Evolutionary conservation across 179 eudicot species (phyloP).

Genomic region (Actinidia chinensis): DNA sequence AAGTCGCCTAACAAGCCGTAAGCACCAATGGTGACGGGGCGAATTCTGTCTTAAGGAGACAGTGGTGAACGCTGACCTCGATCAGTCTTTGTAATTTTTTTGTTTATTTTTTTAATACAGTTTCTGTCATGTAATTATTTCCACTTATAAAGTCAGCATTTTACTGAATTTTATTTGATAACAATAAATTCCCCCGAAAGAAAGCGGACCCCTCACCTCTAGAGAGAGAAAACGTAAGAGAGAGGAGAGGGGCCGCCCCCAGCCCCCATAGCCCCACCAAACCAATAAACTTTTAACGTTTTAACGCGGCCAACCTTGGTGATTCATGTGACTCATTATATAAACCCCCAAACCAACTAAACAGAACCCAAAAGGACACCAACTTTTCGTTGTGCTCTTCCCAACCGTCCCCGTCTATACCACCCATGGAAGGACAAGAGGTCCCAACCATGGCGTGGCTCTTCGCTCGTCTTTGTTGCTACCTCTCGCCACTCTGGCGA

Average conservation of each 20-base stretch:
- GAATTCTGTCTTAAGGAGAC: too few species aligned
- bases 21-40: too few species aligned
- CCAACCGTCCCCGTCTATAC: neutral
- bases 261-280: slow-evolving; percentile 4
- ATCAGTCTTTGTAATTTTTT: too few species aligned
- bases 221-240: too few species aligned
- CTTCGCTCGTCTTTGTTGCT: slow-evolving; percentile 63
- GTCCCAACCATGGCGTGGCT: slow-evolving; percentile 62
- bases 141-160: too few species aligned
- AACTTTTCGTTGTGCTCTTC: slow-evolving; percentile 4
- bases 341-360: neutral
- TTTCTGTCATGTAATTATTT: too few species aligned
- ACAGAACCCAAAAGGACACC: neutral
- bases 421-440: slow-evolving; percentile 63
- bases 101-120: too few species aligned
- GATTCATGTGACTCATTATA: slow-evolving; percentile 4
- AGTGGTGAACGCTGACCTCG: too few species aligned
- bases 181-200: too few species aligned
- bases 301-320: slow-evolving; percentile 7
- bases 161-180: too few species aligned
- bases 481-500: slow-evolving; percentile 29
- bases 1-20: too few species aligned
- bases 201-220: too few species aligned
- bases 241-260: neutral
- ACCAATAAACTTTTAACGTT: slow-evolving; percentile 27